Conservation (phyloP, 106 monocot genomes). For the Xerophyta viscosa region DNA sequence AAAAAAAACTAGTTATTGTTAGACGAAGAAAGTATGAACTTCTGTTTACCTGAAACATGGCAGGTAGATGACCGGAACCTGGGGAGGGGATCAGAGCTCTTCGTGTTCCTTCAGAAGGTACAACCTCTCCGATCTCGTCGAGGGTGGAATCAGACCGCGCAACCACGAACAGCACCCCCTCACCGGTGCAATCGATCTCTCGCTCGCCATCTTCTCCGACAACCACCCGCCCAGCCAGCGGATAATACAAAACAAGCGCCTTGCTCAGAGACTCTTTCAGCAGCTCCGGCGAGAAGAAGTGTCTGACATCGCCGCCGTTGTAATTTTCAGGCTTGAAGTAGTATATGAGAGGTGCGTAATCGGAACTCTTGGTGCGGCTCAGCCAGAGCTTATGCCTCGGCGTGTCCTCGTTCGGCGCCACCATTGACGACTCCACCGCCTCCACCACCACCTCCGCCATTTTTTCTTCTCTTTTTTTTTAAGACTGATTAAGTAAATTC, state of each 20-base stretch:
- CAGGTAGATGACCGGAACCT: neutral
- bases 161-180: conserved; percentile 46
- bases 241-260: conserved; percentile 1
- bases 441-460: too few species aligned
- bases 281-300: neutral
- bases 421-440: too few species aligned
- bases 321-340: too few species aligned
- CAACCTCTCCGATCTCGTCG: conserved; percentile 40
- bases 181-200: conserved; percentile 44
- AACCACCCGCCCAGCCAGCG: conserved; percentile 1
- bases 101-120: conserved; percentile 22
- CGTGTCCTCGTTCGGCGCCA: too few species aligned
- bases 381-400: too few species aligned
- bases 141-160: conserved; percentile 20
- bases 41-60: conserved; percentile 9
- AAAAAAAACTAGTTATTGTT: too few species aligned
- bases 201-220: neutral
- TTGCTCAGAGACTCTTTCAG: neutral
- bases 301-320: too few species aligned
- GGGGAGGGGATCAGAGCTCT: conserved; percentile 14
- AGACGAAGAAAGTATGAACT: too few species aligned
- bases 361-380: too few species aligned
- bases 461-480: too few species aligned
- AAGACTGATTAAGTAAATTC: too few species aligned
- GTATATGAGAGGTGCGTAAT: too few species aligned